phyloP scores from a whole-genome alignment of 768 basidiomycete genomes.

The Suillus fuscotomentosus region DNA sequence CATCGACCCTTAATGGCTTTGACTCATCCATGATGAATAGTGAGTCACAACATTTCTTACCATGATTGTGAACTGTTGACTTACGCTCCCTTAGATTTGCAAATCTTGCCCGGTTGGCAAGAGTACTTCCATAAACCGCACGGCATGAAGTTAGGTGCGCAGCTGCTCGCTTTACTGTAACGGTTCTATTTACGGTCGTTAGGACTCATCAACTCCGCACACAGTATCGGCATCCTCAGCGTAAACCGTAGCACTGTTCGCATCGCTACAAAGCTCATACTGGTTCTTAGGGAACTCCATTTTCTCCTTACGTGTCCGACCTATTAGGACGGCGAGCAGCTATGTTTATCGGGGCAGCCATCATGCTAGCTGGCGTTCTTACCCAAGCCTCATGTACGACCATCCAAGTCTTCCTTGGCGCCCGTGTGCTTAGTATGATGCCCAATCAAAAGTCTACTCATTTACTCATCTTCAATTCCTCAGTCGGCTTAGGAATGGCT shows the following conservation, averaged over 20 bases:
- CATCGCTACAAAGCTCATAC: not conserved
- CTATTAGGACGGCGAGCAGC: conserved; percentile 55
- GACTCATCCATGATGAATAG: conserved; percentile 65
- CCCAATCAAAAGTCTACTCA: not conserved
- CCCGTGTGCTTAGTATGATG: conserved; percentile 41
- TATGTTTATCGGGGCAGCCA: conserved; percentile 55
- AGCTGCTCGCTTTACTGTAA: not conserved
- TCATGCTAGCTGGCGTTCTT: conserved; percentile 67
- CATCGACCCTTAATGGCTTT: conserved; percentile 64
- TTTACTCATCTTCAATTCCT: not conserved
- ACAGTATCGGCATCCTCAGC: conserved; percentile 53
- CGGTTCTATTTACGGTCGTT: conserved; percentile 1
- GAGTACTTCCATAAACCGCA: conserved; percentile 51
- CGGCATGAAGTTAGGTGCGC: conserved; percentile 48
- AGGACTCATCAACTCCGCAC: conserved; percentile 67
- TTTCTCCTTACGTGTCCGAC: conserved; percentile 63
- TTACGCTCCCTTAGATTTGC: conserved; percentile 47
- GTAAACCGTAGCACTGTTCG: conserved; percentile 28
- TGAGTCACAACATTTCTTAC: conserved; percentile 10
- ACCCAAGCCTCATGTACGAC: conserved; percentile 48
- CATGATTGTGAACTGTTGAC: conserved; percentile 23
- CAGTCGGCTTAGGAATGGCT: conserved; percentile 64
- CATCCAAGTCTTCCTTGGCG: conserved; percentile 53
- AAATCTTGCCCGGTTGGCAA: conserved; percentile 68
- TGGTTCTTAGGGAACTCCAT: conserved; percentile 50